A percentile compares a stretch with the other conserved stretches of the same genome.
phyloP scores from a whole-genome alignment of 2,329 filamentous ascomycete genomes.

The Pseudodiploospora longispora region DNA sequence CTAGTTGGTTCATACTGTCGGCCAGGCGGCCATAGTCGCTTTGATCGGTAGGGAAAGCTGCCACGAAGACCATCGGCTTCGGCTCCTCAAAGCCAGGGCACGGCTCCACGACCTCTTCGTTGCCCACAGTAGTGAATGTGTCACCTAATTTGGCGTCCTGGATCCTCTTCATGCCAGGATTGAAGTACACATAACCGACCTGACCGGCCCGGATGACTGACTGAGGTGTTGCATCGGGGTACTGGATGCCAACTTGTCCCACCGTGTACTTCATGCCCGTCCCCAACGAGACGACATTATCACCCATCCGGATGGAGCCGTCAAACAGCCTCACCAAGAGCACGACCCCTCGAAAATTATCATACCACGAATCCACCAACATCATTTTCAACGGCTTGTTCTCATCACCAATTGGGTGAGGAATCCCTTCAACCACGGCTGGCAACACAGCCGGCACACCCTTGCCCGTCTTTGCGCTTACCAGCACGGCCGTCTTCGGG shows the following conservation, averaged over 20 bases:
- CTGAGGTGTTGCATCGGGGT: constrained; percentile 79
- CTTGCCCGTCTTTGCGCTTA: constrained; percentile 89
- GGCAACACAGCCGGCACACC: constrained; percentile 82
- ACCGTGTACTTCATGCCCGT: constrained; percentile 87
- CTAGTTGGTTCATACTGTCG: constrained; percentile 88
- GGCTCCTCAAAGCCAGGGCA: constrained; percentile 93
- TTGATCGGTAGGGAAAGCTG: constrained; percentile 90
- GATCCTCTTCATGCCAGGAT: constrained; percentile 95
- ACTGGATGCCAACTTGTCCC: constrained; percentile 94
- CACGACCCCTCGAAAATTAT: constrained; percentile 89
- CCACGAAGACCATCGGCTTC: constrained; percentile 98
- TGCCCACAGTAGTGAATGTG: constrained; percentile 79
- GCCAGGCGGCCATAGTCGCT: constrained; percentile 78
- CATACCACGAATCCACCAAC: constrained; percentile 97
- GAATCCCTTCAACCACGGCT: constrained; percentile 76
- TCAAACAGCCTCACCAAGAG: constrained; percentile 88
- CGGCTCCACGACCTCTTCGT: constrained; percentile 66
- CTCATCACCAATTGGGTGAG: constrained; percentile 66
- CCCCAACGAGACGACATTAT: constrained; percentile 79
- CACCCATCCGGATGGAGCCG: constrained; percentile 72
- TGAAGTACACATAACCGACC: constrained; percentile 95
- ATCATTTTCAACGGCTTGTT: constrained; percentile 71
- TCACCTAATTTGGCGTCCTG: constrained; percentile 95
- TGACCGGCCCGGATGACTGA: constrained; percentile 77
- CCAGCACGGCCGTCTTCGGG: constrained; percentile 57